Conservation (phyloP, 23 red algal genomes). For the Cyanidioschyzon merolae region DNA sequence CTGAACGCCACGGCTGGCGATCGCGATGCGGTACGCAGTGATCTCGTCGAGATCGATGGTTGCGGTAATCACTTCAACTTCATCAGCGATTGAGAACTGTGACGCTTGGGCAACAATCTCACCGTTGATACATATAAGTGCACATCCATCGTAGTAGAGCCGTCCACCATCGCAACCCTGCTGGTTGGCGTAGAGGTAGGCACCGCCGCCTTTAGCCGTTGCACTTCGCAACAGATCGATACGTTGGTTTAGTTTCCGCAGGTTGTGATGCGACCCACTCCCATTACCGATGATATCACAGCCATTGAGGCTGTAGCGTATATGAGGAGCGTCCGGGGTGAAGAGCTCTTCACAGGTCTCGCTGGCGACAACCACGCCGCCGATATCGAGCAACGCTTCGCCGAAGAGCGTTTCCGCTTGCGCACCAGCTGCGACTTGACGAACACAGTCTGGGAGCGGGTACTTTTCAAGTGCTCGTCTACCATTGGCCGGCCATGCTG, state of each 20-base stretch:
- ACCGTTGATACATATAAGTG: conserved; percentile 71
- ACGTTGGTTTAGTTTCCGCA: conserved; percentile 66
- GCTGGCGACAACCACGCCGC: conserved; percentile 44
- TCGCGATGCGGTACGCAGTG: conserved; percentile 26
- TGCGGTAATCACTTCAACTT: conserved; percentile 51
- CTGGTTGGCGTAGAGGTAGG: conserved; percentile 91
- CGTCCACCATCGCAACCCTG: conserved; percentile 91
- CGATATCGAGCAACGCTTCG: conserved; percentile 50
- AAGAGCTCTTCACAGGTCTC: conserved; percentile 99
- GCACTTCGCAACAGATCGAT: conserved; percentile 55
- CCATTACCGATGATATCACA: conserved; percentile 76
- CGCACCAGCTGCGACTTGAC: not conserved
- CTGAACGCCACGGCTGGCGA: conserved; percentile 53
- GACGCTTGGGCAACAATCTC: conserved; percentile 51
- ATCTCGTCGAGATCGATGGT: conserved; percentile 70
- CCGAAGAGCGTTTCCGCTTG: conserved; percentile 49
- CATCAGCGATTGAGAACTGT: conserved; percentile 59
- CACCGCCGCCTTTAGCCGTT: conserved; percentile 62
- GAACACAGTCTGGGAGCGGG: conserved; percentile 33
- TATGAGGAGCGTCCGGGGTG: conserved; percentile 62
- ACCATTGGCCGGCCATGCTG: conserved; percentile 31
- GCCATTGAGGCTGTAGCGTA: conserved; percentile 51
- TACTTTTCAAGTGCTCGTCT: conserved; percentile 35
- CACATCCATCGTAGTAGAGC: conserved; percentile 90
- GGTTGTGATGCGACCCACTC: conserved; percentile 65